Evolutionary conservation across 1,284 basidiomycete species (phyloP), one percentile per base, ranked within the genome.

Genomic region (Ganoderma multipileum): DNA sequence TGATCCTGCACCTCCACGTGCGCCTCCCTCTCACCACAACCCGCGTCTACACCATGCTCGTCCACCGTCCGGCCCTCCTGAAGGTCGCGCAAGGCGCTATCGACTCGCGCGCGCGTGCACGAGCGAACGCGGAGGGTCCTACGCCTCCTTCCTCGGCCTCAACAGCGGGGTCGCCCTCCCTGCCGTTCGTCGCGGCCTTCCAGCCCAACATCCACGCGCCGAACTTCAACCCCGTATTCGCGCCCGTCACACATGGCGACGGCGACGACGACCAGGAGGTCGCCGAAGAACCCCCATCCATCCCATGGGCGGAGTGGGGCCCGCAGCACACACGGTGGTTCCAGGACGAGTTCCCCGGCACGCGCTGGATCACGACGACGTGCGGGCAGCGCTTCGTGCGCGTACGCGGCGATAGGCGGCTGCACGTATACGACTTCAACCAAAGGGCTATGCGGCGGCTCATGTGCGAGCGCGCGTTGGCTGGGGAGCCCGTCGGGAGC

Each of bases 281-380:
- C 16, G 28, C 28, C 2, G 52, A 55, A 28, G 52, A 55, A 16
- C 42, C 65, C n/a, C 28, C 63, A 2, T 41, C 42, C 16, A 7
- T 84, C 14, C 74, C 79, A 0, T 87, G 85, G 83, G 64, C 68
- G 0, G 69, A 74, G 1, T 88, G 86, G 86, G 85, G 85, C 3
- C 80, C 81, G 3, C 65, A 66, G 0, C 72, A 77, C 12, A 81
- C 83, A 36, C 80, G 85, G 18, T 86, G 83, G 82, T 79, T 85
- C 68, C 77, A 81, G 61, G 75, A 79, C 26, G 80, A 81, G 36
- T 69, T 69, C n/a, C 71, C 80, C 39, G 76, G 81, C 12, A 81
- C 78, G 39, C 78, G 82, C 23, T 87, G 84, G 84, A 85, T 87
- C 62, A 87, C 85, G 55, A 85, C 82, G 6, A 83, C 84, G 3